Conservation (phyloP, 2,329 filamentous ascomycete genomes). For the Aurifilum marmelostoma region DNA sequence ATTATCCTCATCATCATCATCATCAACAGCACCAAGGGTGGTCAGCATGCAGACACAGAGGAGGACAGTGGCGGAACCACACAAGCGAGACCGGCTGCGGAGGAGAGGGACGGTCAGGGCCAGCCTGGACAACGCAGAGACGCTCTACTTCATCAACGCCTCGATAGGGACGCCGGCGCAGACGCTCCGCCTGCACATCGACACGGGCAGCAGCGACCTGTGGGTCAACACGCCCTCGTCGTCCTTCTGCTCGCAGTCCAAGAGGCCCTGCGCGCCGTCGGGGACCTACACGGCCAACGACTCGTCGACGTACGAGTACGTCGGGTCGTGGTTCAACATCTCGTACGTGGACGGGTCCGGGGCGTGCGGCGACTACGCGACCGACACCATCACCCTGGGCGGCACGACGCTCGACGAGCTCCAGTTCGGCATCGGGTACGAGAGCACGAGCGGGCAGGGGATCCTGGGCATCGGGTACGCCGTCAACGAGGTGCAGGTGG, state of each 20-base stretch:
- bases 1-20: background rate
- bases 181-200: conserved; percentile 60
- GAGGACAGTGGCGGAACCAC: conserved; percentile 44
- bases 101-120: conserved; percentile 50
- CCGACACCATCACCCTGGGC: conserved; percentile 69
- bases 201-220: conserved; percentile 71
- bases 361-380: conserved; percentile 78
- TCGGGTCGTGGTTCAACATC: conserved; percentile 82
- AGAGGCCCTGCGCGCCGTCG: conserved; percentile 58
- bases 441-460: conserved; percentile 63
- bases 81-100: conserved; percentile 49
- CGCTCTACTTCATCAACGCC: conserved; percentile 66
- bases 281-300: conserved; percentile 71
- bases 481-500: conserved; percentile 75
- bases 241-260: conserved; percentile 54
- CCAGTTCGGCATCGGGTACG: conserved; percentile 76
- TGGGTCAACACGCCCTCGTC: conserved; percentile 72
- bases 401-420: conserved; percentile 55
- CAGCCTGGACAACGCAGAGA: conserved; percentile 62
- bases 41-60: conserved; percentile 51
- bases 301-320: conserved; percentile 75
- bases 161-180: conserved; percentile 66
- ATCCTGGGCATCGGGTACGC: conserved; percentile 86
- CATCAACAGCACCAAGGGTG: conserved; percentile 43
- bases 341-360: conserved; percentile 82